A percentile compares a stretch with the other conserved stretches of the same genome.
These are phyloP conservation scores for Phanerochaete carnosa DNA, from an alignment of 768 basidiomycete species.

Conservation along the genomic window DNA sequence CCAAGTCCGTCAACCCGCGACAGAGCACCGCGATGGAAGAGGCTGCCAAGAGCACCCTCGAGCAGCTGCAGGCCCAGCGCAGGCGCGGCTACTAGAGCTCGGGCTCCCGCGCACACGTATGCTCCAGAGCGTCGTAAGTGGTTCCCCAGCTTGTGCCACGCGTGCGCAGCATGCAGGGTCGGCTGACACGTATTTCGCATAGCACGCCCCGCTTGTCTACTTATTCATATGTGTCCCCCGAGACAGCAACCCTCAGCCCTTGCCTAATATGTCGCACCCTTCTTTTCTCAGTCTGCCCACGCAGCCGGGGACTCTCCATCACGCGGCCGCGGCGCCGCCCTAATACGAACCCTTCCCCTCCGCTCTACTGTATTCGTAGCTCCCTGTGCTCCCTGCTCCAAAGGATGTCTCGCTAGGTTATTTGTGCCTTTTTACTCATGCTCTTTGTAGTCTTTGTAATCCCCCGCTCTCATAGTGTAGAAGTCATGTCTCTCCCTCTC, in stretches of 20 bases:
- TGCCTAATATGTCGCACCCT: background rate
- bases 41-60: conserved; percentile 22
- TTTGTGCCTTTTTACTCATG: background rate
- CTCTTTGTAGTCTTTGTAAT: background rate
- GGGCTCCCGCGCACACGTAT: background rate
- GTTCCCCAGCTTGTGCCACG: background rate
- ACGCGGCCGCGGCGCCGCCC: background rate
- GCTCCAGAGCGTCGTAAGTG: background rate
- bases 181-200: background rate
- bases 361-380: background rate
- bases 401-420: background rate
- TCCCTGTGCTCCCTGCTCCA: background rate
- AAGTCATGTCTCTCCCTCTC: background rate
- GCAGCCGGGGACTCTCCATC: background rate
- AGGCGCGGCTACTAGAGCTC: conserved; percentile 13
- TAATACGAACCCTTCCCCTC: background rate
- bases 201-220: background rate
- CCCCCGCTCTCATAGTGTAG: background rate
- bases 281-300: background rate
- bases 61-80: conserved; percentile 19
- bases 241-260: background rate
- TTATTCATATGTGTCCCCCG: background rate
- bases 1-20: conserved; percentile 14
- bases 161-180: background rate
- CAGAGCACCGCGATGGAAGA: conserved; percentile 24